Evolutionary conservation across 139 green algal species (phyloP).

Genomic region (Eudorina sp.): DNA sequence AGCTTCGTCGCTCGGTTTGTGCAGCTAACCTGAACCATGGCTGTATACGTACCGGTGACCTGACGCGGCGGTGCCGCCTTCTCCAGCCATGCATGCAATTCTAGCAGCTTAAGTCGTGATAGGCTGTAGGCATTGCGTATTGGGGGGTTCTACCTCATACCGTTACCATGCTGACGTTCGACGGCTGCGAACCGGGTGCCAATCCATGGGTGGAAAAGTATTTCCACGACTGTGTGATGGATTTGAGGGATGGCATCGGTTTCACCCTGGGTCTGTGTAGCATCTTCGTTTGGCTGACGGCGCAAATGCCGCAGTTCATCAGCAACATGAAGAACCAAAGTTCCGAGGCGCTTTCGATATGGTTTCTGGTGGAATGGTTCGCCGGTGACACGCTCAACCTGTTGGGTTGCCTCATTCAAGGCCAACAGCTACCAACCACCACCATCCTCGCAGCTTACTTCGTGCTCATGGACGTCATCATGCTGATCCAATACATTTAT

Average conservation of each 20-base stretch:
- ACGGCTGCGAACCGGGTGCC: slow-evolving; percentile 54
- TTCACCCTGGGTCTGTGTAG: slow-evolving; percentile 76
- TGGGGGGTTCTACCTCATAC: neutral
- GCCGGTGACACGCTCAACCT: slow-evolving; percentile 75
- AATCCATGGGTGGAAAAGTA: slow-evolving; percentile 60
- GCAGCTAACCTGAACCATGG: too few relatives aligned
- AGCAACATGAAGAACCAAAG: slow-evolving; percentile 84
- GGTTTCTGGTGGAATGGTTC: slow-evolving; percentile 92
- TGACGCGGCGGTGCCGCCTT: too few relatives aligned
- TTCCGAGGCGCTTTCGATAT: slow-evolving; percentile 85
- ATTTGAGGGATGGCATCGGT: slow-evolving; percentile 69
- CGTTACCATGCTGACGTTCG: slow-evolving; percentile 27
- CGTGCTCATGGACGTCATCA: slow-evolving; percentile 78
- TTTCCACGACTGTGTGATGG: slow-evolving; percentile 74
- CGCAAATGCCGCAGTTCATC: slow-evolving; percentile 87
- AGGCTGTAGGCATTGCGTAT: neutral
- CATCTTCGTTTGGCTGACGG: slow-evolving; percentile 77
- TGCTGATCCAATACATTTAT: slow-evolving; percentile 87
- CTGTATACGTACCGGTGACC: too few relatives aligned
- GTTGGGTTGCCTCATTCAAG: slow-evolving; percentile 86
- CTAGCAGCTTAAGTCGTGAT: too few relatives aligned
- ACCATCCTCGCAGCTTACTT: slow-evolving; percentile 78
- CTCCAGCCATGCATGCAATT: too few relatives aligned
- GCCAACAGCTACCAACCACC: slow-evolving; percentile 86
- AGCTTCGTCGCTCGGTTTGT: too few relatives aligned